Evolutionary conservation across 805 yeast species (phyloP).

Genomic region (Candida sanyiensis): DNA sequence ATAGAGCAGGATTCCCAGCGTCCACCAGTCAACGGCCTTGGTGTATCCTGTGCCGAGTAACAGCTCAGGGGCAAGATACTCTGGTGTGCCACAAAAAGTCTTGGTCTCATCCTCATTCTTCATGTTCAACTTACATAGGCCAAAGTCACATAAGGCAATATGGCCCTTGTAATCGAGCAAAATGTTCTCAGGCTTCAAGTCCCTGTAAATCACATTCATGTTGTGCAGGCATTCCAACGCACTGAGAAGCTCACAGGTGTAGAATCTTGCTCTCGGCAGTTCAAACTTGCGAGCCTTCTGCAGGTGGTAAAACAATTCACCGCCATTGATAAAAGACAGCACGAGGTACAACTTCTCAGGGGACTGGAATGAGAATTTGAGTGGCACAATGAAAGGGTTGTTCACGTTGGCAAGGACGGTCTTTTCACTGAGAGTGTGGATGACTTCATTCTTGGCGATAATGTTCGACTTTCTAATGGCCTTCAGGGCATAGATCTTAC

Average conservation of each 20-base stretch:
- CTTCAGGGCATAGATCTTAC: slow-evolving; percentile 89
- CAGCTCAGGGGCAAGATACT: slow-evolving; percentile 93
- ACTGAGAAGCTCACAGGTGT: slow-evolving; percentile 87
- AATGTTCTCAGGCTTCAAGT: slow-evolving; percentile 93
- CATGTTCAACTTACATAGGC: slow-evolving; percentile 94
- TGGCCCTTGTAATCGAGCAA: slow-evolving; percentile 94
- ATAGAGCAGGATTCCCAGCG: slow-evolving; percentile 85
- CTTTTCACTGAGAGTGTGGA: slow-evolving; percentile 93
- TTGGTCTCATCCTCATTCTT: slow-evolving; percentile 77
- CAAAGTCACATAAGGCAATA: slow-evolving; percentile 96
- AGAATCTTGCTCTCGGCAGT: slow-evolving; percentile 83
- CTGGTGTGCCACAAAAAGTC: slow-evolving; percentile 98
- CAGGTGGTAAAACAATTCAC: slow-evolving; percentile 90
- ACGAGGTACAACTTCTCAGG: slow-evolving; percentile 92
- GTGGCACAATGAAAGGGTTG: slow-evolving; percentile 93
- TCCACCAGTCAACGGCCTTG: slow-evolving; percentile 98
- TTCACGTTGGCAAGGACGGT: slow-evolving; percentile 90
- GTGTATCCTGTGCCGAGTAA: slow-evolving; percentile 91
- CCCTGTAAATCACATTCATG: slow-evolving; percentile 89
- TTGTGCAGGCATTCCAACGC: slow-evolving; percentile 91
- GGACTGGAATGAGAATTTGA: slow-evolving; percentile 94
- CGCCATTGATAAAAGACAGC: slow-evolving; percentile 91
- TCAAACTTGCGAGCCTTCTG: slow-evolving; percentile 88
- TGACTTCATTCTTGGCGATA: slow-evolving; percentile 89
- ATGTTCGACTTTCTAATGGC: slow-evolving; percentile 92